Conservation (phyloP, 148 eudicot species). For the Vaccinium corymbosum region DNA sequence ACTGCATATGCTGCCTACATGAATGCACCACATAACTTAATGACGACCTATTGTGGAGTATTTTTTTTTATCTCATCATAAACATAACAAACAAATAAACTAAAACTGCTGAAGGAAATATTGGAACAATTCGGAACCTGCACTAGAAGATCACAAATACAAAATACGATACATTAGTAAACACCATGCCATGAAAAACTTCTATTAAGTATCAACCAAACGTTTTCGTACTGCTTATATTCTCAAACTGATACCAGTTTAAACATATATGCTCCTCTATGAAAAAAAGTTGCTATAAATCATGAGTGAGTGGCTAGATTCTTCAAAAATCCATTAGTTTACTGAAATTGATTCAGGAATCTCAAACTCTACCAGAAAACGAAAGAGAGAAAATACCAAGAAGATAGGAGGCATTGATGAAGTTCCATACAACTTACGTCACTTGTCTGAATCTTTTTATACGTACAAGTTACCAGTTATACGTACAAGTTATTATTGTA, state of each 20-base stretch:
- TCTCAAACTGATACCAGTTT: neutral
- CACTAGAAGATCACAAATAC: neutral
- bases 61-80: neutral
- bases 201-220: neutral
- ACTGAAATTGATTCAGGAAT: neutral
- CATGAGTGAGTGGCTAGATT: neutral
- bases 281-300: constrained; percentile 1
- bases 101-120: neutral
- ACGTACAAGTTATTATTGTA: neutral
- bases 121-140: neutral
- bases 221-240: neutral
- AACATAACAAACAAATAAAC: neutral
- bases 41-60: neutral
- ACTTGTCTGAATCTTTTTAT: neutral
- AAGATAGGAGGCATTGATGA: neutral
- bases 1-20: neutral
- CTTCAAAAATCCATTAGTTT: neutral
- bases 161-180: neutral
- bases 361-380: neutral
- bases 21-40: neutral
- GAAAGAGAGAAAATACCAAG: neutral
- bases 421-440: neutral
- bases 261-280: neutral
- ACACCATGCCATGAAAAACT: neutral
- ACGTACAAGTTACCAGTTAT: neutral